These are phyloP conservation scores for Asterophora lycoperdoides DNA, from an alignment of 768 basidiomycete genomes.

Conservation along the genomic window DNA sequence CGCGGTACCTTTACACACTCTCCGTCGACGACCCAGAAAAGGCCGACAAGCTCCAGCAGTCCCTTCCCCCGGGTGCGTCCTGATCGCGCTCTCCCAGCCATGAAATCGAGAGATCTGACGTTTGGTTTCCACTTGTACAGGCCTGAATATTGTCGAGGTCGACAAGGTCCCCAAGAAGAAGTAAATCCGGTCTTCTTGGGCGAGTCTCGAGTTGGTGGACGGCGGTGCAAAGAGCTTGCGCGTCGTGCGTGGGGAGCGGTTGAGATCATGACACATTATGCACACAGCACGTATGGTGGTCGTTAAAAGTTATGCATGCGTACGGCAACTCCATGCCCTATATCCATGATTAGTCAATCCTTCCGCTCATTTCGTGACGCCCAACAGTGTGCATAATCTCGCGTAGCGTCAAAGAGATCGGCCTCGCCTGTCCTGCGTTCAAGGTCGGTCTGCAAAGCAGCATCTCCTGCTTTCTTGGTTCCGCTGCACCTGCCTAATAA, in stretches of 20 bases:
- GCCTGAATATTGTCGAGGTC: slow-evolving; percentile 69
- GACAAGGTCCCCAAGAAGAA: slow-evolving; percentile 71
- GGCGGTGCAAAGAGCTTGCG: slow-evolving; percentile 19
- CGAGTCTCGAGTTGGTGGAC: slow-evolving; percentile 19
- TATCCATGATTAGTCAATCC: slow-evolving; percentile 11
- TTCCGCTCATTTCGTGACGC: background rate
- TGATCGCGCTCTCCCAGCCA: slow-evolving; percentile 27
- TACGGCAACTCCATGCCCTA: slow-evolving; percentile 25
- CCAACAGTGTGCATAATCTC: too few relatives aligned
- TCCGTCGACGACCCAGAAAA: slow-evolving; percentile 94
- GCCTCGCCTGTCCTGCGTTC: too few relatives aligned
- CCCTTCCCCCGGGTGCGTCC: slow-evolving; percentile 85
- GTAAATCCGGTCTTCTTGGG: slow-evolving; percentile 32
- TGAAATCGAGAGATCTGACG: background rate
- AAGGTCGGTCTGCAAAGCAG: too few relatives aligned
- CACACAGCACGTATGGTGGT: slow-evolving; percentile 22
- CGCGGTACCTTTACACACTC: slow-evolving; percentile 96
- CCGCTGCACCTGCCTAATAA: too few relatives aligned
- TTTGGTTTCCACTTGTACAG: slow-evolving; percentile 29
- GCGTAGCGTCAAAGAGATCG: too few relatives aligned
- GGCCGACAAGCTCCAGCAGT: slow-evolving; percentile 96
- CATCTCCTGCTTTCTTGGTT: too few relatives aligned
- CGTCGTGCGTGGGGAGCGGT: slow-evolving; percentile 14
- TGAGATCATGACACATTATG: slow-evolving; percentile 10
- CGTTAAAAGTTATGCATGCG: slow-evolving; percentile 29